Evolutionary conservation across 2,329 filamentous ascomycete species (phyloP).

Genomic region (Didymella segeticola): DNA sequence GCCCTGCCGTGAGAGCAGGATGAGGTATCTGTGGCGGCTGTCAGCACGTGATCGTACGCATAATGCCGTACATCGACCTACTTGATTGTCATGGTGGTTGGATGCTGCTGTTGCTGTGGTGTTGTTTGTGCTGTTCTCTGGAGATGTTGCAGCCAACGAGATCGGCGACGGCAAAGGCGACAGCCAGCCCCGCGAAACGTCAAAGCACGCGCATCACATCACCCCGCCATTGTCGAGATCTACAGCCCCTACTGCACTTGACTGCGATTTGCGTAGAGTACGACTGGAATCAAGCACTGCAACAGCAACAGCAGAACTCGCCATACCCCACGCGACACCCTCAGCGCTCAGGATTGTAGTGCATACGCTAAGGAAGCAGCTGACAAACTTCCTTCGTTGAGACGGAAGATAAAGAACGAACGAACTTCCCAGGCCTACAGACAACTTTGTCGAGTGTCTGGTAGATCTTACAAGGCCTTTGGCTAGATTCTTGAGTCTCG

Average conservation of each 20-base stretch:
- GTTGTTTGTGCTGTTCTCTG: constrained; percentile 12
- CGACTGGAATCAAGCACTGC: not conserved
- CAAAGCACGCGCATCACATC: constrained; percentile 23
- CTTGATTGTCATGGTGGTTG: constrained; percentile 62
- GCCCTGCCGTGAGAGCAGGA: constrained; percentile 95
- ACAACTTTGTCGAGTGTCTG: not conserved
- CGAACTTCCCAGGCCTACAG: not conserved
- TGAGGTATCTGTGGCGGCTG: constrained; percentile 76
- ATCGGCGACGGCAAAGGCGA: constrained; percentile 20
- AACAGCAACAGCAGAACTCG: not conserved
- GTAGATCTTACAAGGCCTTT: not conserved
- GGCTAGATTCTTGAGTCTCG: not conserved
- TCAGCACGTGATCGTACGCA: constrained; percentile 16
- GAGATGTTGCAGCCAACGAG: constrained; percentile 17
- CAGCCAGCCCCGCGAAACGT: constrained; percentile 29
- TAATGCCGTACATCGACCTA: constrained; percentile 37
- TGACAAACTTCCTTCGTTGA: constrained; percentile 13
- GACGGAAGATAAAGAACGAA: not conserved
- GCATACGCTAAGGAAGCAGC: constrained; percentile 13
- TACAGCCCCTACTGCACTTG: not conserved
- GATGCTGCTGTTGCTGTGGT: constrained; percentile 10
- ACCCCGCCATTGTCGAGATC: constrained; percentile 26
- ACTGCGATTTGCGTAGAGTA: not conserved
- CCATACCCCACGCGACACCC: not conserved
- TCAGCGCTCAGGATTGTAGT: not conserved